phyloP scores from a whole-genome alignment of 2,329 filamentous ascomycete genomes.

The Nothomitra cinnamomea region DNA sequence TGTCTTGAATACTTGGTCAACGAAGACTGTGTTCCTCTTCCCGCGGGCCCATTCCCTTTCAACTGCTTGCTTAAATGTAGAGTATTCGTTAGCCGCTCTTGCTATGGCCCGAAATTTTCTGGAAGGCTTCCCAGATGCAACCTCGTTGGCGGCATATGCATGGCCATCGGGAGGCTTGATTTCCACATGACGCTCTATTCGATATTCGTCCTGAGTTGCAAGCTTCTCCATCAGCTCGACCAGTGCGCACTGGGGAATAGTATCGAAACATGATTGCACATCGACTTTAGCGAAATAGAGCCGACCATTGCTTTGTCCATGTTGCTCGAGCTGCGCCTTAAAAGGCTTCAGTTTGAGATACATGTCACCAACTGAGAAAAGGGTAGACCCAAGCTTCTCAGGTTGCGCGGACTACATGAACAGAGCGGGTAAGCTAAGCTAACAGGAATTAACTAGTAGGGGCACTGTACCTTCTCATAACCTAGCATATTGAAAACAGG shows the following conservation, averaged over 20 bases:
- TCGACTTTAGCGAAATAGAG: slow-evolving; percentile 89
- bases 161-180: slow-evolving; percentile 34
- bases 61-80: slow-evolving; percentile 30
- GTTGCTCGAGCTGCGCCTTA: slow-evolving; percentile 30
- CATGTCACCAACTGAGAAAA: slow-evolving; percentile 71
- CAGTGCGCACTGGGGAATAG: slow-evolving; percentile 68
- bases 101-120: slow-evolving; percentile 38
- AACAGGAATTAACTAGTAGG: not conserved
- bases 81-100: slow-evolving; percentile 24
- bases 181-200: slow-evolving; percentile 57
- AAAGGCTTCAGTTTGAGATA: slow-evolving; percentile 57
- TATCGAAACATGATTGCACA: slow-evolving; percentile 85
- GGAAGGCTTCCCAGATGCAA: slow-evolving; percentile 14
- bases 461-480: slow-evolving; percentile 48
- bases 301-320: slow-evolving; percentile 20
- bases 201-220: slow-evolving; percentile 45
- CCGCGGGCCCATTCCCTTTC: slow-evolving; percentile 20
- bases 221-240: slow-evolving; percentile 44
- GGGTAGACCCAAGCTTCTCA: slow-evolving; percentile 51
- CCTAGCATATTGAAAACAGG: slow-evolving; percentile 64
- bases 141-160: slow-evolving; percentile 8
- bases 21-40: slow-evolving; percentile 53
- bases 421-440: not conserved
- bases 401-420: slow-evolving; percentile 28
- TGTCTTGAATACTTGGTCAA: slow-evolving; percentile 47